Conservation (phyloP, 306 rosid species). For the Cucurbita ficifolia region DNA sequence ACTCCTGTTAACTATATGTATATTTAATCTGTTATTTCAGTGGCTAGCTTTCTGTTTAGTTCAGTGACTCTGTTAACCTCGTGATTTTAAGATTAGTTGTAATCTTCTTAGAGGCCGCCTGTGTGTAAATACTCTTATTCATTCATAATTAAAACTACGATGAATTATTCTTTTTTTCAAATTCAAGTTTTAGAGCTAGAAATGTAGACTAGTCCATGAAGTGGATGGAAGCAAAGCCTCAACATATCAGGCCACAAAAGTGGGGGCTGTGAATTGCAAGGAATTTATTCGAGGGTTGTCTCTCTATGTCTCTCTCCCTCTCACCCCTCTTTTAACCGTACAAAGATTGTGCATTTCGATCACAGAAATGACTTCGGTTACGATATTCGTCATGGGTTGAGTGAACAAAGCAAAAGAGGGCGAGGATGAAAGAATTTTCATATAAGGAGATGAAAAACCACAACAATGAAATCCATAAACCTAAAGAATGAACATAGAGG, state of each 20-base stretch:
- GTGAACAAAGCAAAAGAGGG: not conserved
- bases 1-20: not conserved
- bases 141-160: not conserved
- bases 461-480: not conserved
- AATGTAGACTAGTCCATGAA: not conserved
- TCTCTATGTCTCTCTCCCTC: not conserved
- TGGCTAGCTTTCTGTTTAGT: not conserved
- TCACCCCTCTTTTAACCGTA: not conserved
- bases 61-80: not conserved
- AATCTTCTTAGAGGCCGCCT: not conserved
- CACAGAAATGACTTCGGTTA: not conserved
- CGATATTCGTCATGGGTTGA: not conserved
- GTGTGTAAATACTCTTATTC: not conserved
- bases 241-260: not conserved
- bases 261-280: not conserved
- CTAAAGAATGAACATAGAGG: not conserved
- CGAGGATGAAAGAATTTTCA: not conserved
- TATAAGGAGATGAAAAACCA: not conserved
- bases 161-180: too few relatives aligned
- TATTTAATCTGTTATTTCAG: not conserved
- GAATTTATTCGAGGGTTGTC: not conserved
- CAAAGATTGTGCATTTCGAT: not conserved
- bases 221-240: not conserved
- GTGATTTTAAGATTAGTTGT: not conserved
- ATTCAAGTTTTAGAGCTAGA: not conserved